phyloP scores from a whole-genome alignment of 177 flowering plant genomes.

The Vitis hybrid region DNA sequence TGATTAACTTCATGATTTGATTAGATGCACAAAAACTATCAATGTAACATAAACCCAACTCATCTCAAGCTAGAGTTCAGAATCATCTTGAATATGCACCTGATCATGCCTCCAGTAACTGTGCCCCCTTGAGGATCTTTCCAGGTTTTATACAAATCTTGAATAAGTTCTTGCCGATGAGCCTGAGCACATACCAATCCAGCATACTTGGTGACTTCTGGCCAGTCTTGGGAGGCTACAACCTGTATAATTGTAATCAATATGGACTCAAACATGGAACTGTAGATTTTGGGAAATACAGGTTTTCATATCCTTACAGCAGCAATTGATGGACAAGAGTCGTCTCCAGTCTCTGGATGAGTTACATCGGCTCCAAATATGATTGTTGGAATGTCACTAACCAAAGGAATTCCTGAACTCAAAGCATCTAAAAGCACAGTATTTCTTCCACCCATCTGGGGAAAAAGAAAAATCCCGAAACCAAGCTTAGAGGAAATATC shows the following conservation, averaged over 20 bases:
- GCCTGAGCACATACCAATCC: constrained; percentile 83
- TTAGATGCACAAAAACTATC: too few species aligned
- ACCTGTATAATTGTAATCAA: constrained; percentile 38
- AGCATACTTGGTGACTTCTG: constrained; percentile 77
- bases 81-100: constrained; percentile 30
- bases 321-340: constrained; percentile 76
- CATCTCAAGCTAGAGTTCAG: not conserved
- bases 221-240: constrained; percentile 88
- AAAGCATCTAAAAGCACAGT: constrained; percentile 79
- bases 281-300: not conserved
- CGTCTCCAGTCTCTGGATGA: constrained; percentile 74
- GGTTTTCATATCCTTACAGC: constrained; percentile 45
- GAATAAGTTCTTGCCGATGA: constrained; percentile 77
- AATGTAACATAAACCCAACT: not conserved
- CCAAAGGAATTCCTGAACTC: constrained; percentile 64
- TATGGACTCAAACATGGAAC: not conserved
- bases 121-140: constrained; percentile 66
- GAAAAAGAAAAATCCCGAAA: not conserved
- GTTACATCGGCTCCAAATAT: constrained; percentile 90
- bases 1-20: too few species aligned
- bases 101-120: constrained; percentile 74
- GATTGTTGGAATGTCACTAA: constrained; percentile 75
- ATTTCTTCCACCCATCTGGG: constrained; percentile 74
- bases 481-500: not conserved
- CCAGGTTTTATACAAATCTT: constrained; percentile 71